Base-by-base conservation (phyloP, 129 eudicot genomes). In the Pulicaria dysenterica region DNA sequence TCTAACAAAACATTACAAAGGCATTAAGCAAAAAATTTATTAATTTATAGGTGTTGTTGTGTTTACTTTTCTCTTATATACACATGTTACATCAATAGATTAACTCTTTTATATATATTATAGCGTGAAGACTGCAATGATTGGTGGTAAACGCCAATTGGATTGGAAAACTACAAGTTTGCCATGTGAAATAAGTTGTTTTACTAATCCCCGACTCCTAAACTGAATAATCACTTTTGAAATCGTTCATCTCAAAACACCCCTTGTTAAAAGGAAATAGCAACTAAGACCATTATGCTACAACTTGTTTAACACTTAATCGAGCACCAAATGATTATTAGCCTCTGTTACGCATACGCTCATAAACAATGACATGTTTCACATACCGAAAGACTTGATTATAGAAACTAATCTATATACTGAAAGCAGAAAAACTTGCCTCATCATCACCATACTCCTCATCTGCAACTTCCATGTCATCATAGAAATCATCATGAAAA, bases 391-490 rank as follows among this genome's bases (percentile, higher is more conserved):
- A 71, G 9, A 50, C 10, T 37, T 58, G 43, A 24, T 47, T 7
- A 55, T 34, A 69, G 15, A 57, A 69, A 17, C 4, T 31, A 14
- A 42, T 40, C 40, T 78, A 86, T 4, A 76, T 55, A 75, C 83
- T 88, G 4, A 84, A 66, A 60, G 75, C 79, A 63, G 62, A 73
- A 65, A 73, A 58, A 41, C 75, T 77, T 73, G 81, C 86, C 68
- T 82, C 87, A 9, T 75, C 90, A 57, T 81, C 96, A 57, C 83
- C 92, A 75, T 75, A 80, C 3, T 81, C 95, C 34, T 83, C 87
- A 13, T 77, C 83, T 24, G 71, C 74, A 79, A 58, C 56, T 42
- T 87, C 80, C 43, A 78, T 77, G 73, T 76, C 79, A 45, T 83
- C 77, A 58, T 75, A 70, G 64, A 38, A 80, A 8, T 78, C 81